Percentiles rank a stretch among this genome's conserved stretches.
Evolutionary conservation across 371 early-diverging fungal species (phyloP).

Genomic region (Apophysomyces sp.): DNA sequence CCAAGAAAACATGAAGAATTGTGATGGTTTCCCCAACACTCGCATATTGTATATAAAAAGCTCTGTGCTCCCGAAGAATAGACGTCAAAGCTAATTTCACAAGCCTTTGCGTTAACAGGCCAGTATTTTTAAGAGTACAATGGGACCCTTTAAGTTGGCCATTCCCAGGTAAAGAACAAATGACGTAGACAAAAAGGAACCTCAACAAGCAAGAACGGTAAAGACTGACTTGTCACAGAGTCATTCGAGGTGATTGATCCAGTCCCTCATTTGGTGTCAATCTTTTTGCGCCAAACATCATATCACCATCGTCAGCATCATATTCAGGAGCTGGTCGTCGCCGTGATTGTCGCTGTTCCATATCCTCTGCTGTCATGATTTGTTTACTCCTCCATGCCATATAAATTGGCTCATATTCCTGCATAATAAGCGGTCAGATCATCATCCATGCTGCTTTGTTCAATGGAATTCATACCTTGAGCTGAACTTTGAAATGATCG

Average conservation of each 20-base stretch:
- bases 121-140: too few relatives aligned
- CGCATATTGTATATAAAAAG: too few relatives aligned
- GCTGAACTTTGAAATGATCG: constrained; percentile 78
- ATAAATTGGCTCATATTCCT: constrained; percentile 84
- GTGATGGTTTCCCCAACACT: too few relatives aligned
- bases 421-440: neutral
- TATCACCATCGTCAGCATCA: constrained; percentile 31
- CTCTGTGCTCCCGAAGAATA: too few relatives aligned
- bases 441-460: neutral
- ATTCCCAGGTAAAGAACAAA: too few relatives aligned
- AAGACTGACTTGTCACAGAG: neutral
- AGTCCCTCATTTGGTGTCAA: constrained; percentile 4
- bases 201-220: neutral
- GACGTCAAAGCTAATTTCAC: too few relatives aligned
- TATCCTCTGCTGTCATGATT: constrained; percentile 33
- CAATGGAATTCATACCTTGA: constrained; percentile 55
- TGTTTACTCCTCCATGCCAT: constrained; percentile 54
- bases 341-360: constrained; percentile 42
- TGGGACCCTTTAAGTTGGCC: too few relatives aligned
- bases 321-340: constrained; percentile 58
- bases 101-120: too few relatives aligned
- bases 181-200: neutral
- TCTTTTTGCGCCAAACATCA: constrained; percentile 13
- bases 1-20: neutral
- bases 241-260: neutral